Percentiles rank a stretch among this genome's conserved stretches.
Evolutionary conservation across 768 basidiomycete species (phyloP).

Genomic region (Botryobasidium botryosum): DNA sequence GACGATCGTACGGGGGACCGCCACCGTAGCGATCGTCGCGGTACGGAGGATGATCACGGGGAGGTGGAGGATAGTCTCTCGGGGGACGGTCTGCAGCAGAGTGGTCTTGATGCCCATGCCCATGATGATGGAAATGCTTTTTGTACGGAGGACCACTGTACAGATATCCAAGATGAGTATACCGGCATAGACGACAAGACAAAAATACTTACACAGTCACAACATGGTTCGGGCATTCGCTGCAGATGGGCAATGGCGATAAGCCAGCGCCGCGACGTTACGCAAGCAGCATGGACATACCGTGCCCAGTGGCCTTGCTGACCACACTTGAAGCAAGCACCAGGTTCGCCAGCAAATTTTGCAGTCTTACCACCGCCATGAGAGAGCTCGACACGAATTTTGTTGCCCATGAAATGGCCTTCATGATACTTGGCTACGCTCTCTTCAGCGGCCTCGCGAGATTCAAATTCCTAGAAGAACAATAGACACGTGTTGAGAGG

Average conservation of each 20-base stretch:
- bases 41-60: conserved; percentile 16
- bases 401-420: conserved; percentile 84
- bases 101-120: conserved; percentile 1
- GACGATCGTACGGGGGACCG: conserved; percentile 25
- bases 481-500: conserved; percentile 10
- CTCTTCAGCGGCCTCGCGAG: conserved; percentile 62
- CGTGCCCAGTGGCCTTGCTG: conserved; percentile 81
- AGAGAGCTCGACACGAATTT: conserved; percentile 75
- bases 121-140: too few relatives aligned
- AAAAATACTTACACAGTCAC: conserved; percentile 2
- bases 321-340: conserved; percentile 78
- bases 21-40: conserved; percentile 39
- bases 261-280: too few relatives aligned
- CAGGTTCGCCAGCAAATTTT: conserved; percentile 70
- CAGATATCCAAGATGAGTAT: conserved; percentile 17
- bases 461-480: conserved; percentile 58
- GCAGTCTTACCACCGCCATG: conserved; percentile 69
- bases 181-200: not conserved
- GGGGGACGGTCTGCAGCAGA: conserved; percentile 18
- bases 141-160: too few relatives aligned
- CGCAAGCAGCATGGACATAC: conserved; percentile 24
- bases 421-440: conserved; percentile 80
- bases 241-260: not conserved
- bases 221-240: conserved; percentile 11
- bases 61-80: conserved; percentile 21